Percentiles rank a stretch among this genome's conserved stretches.
Conservation (phyloP, 805 yeast species). For the Teunomyces pallodes region DNA sequence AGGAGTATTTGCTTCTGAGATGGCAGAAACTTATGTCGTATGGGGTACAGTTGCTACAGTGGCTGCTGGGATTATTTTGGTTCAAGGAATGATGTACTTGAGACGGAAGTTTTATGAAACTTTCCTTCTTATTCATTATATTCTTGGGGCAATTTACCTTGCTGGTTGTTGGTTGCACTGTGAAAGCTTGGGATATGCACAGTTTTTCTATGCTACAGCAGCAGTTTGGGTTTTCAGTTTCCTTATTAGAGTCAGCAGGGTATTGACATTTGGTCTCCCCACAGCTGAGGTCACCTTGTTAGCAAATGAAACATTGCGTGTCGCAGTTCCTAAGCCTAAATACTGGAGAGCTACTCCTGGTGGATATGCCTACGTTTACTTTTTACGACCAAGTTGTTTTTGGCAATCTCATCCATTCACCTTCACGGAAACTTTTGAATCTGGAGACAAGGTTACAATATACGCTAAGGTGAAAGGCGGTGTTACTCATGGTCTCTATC, state of each 20-base stretch:
- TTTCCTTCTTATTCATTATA: slow-evolving; percentile 55
- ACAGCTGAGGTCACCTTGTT: slow-evolving; percentile 29
- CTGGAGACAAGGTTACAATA: slow-evolving; percentile 44
- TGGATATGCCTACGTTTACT: slow-evolving; percentile 58
- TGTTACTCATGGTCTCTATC: slow-evolving; percentile 36
- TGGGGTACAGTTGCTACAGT: slow-evolving; percentile 27
- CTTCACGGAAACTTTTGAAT: slow-evolving; percentile 40
- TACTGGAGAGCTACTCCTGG: slow-evolving; percentile 46
- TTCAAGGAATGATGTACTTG: slow-evolving; percentile 45
- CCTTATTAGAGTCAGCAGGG: slow-evolving; percentile 24
- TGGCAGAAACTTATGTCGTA: slow-evolving; percentile 19
- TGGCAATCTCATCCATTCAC: slow-evolving; percentile 76
- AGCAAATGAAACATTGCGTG: slow-evolving; percentile 34
- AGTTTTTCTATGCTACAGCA: slow-evolving; percentile 26
- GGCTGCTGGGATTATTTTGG: slow-evolving; percentile 37
- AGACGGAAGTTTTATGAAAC: slow-evolving; percentile 47
- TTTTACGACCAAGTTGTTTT: slow-evolving; percentile 44
- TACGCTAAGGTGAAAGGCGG: slow-evolving; percentile 54
- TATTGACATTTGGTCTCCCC: slow-evolving; percentile 36
- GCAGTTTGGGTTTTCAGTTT: slow-evolving; percentile 41
- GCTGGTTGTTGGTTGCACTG: slow-evolving; percentile 47
- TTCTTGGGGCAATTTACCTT: slow-evolving; percentile 47
- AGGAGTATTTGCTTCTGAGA: slow-evolving; percentile 9
- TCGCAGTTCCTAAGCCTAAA: slow-evolving; percentile 32
- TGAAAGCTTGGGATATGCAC: slow-evolving; percentile 27